phyloP scores from a whole-genome alignment of 768 basidiomycete genomes.

The Dendrothele bispora region DNA sequence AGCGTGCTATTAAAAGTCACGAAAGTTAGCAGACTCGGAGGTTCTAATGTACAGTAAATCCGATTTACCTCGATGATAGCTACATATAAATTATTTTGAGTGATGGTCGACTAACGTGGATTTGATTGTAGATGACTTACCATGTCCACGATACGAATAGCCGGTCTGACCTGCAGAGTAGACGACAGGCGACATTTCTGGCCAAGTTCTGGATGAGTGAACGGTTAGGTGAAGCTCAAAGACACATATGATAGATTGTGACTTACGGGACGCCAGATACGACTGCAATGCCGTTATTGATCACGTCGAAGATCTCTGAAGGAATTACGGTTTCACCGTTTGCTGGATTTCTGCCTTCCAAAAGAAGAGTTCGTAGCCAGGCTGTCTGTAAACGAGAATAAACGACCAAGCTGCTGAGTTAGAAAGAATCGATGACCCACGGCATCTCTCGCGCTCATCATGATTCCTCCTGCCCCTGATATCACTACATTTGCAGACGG shows the following conservation, averaged over 20 bases:
- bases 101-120: no score
- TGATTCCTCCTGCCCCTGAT: conserved; percentile 30
- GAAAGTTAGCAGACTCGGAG: no score
- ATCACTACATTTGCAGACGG: conserved; percentile 12
- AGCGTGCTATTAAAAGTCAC: no score
- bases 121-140: no score
- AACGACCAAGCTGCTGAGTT: no score
- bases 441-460: conserved; percentile 25
- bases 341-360: conserved; percentile 21
- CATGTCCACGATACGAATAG: conserved; percentile 25
- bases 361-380: conserved; percentile 29
- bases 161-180: conserved; percentile 28
- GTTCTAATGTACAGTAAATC: no score
- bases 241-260: neutral
- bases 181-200: conserved; percentile 20
- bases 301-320: conserved; percentile 17
- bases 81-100: no score
- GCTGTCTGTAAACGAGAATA: no score
- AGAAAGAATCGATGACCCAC: no score
- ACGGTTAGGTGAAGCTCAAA: no score
- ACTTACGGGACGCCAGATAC: no score
- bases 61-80: no score
- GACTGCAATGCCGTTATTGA: conserved; percentile 22
- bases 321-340: conserved; percentile 26
- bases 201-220: conserved; percentile 7